Base-by-base conservation (phyloP, 306 rosid genomes). In the Crataegus laevigata region DNA sequence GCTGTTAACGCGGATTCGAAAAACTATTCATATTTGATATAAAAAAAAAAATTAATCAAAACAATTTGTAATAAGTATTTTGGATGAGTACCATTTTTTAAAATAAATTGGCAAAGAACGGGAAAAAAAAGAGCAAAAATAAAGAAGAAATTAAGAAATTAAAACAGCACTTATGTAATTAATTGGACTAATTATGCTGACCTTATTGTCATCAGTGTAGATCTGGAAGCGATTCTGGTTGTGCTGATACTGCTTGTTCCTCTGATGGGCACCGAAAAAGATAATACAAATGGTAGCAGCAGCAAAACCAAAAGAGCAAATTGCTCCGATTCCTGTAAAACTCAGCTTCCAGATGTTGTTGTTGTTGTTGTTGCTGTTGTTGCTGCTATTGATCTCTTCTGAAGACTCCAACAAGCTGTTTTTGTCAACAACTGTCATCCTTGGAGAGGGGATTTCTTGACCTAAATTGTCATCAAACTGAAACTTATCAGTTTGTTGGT, bases 241-340 rank as follows among this genome's bases (percentile, higher is more conserved):
- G 5, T 65, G 84, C 1, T 81, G 87, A 36, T 24, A 69, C 2
- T 78, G 62, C 42, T 73, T 81, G 84, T 75, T 85, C 40, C 63
- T 84, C 6, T 90, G 89, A 1, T 88, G 88, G 66, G 71, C 87
- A 71, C 98, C 96, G 28, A 88, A 51, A 38, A 83, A 72, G 24
- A 91, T 61, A 68, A 91, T 71, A 84, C 94, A 94, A 69, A 93
- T 64, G 24, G 98, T 88, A 26, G 93, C 96, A 68, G 93, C 98
- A 74, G 92, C 92, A 83, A 94, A 80, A 28, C 97, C 96, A 71
- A 91, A 89, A 11, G 98, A 87, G 73, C 94, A 94, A 28, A 91
- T 94, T 38, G 97, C 98, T 68, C 98, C 97, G 74, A 94, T 72
- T 45, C 98, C 98, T 40, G 82, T 84, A 21, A 88, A 69, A 68